These are phyloP conservation scores for Stachybotrys elegans DNA, from an alignment of 2,329 filamentous ascomycete genomes.

Conservation along the genomic window DNA sequence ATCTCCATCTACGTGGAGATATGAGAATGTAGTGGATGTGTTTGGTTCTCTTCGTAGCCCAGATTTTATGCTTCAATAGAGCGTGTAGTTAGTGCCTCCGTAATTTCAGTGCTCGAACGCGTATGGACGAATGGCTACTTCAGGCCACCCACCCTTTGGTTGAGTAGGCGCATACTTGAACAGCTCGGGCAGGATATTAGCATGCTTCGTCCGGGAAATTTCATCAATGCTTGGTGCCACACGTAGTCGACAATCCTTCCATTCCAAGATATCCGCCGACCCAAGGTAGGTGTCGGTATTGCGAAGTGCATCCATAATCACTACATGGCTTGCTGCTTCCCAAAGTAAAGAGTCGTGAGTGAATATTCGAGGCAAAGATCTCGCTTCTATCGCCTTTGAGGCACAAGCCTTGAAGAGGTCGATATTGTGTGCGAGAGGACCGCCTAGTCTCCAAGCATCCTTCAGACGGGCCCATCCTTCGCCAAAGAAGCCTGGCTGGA, in stretches of 20 bases:
- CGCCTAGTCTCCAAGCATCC: conserved; percentile 3
- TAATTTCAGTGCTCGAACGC: too few species aligned
- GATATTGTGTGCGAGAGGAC: conserved; percentile 2
- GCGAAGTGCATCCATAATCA: conserved; percentile 3
- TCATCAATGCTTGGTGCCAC: neutral
- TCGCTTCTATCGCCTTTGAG: neutral
- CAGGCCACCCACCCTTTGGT: conserved; percentile 3
- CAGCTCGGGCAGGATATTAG: conserved; percentile 2
- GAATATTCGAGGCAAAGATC: neutral
- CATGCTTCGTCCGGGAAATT: too few species aligned
- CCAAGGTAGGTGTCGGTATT: neutral
- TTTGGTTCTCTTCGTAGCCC: too few species aligned
- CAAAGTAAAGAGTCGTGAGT: conserved; percentile 2
- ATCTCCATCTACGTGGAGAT: too few species aligned
- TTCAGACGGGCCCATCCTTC: neutral
- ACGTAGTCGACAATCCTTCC: neutral
- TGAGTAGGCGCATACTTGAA: conserved; percentile 2
- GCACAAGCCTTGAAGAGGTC: conserved; percentile 5
- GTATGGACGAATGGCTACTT: conserved; percentile 2
- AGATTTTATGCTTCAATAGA: too few species aligned
- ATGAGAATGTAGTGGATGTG: too few species aligned
- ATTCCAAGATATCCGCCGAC: neutral
- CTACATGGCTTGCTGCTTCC: conserved; percentile 3
- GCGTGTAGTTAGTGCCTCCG: too few species aligned
- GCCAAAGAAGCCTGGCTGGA: conserved; percentile 2